These are phyloP conservation scores for Malus orientalis DNA, from an alignment of 306 rosid species.

Conservation along the genomic window DNA sequence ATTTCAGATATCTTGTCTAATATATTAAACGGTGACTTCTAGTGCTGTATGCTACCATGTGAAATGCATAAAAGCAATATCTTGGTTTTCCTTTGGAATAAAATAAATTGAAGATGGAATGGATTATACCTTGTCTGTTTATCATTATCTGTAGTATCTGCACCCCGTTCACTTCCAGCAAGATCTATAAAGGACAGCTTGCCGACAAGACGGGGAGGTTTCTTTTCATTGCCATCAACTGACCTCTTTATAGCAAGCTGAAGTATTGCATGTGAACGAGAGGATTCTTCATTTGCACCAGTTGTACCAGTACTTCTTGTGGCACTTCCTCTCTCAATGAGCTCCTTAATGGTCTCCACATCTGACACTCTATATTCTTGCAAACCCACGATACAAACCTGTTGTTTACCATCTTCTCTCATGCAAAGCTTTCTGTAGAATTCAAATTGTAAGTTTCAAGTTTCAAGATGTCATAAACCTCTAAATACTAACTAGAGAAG, in stretches of 20 bases:
- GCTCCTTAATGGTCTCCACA: conserved; percentile 87
- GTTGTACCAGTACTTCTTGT: conserved; percentile 97
- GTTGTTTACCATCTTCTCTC: conserved; percentile 98
- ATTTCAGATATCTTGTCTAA: not conserved
- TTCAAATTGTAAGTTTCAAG: conserved; percentile 5
- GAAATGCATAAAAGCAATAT: not conserved
- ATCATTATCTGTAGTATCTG: conserved; percentile 99
- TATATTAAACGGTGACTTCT: not conserved
- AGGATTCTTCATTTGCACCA: conserved; percentile 98
- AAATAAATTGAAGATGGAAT: not conserved
- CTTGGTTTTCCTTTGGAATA: not conserved
- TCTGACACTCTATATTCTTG: conserved; percentile 90
- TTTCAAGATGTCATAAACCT: conserved; percentile 14
- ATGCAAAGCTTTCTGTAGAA: conserved; percentile 86
- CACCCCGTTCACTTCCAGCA: conserved; percentile 99
- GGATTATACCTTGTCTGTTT: conserved; percentile 74
- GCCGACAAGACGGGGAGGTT: conserved; percentile 85
- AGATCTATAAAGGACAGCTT: conserved; percentile 98
- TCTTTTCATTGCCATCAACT: conserved; percentile 74
- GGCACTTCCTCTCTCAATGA: conserved; percentile 90
- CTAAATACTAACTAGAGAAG: not conserved
- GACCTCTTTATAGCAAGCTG: conserved; percentile 92
- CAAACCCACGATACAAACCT: conserved; percentile 98
- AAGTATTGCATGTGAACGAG: conserved; percentile 98
- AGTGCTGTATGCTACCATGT: not conserved